A percentile compares a stretch with the other conserved stretches of the same genome.
phyloP scores from a whole-genome alignment of 2,329 filamentous ascomycete genomes.

The Penicillium capsulatum region DNA sequence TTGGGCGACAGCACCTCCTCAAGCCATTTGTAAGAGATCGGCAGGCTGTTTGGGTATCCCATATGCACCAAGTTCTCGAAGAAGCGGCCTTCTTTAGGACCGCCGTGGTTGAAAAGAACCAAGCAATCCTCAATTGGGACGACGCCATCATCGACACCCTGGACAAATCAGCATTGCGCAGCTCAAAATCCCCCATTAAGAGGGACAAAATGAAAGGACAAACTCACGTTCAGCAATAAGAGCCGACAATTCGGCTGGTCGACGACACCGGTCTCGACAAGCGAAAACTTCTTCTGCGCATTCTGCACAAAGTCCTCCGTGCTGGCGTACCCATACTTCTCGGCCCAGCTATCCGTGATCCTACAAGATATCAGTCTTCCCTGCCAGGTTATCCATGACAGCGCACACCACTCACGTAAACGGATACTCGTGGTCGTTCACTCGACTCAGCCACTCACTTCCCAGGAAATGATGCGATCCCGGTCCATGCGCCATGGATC shows the following conservation, averaged over 20 bases:
- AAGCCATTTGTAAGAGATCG: constrained; percentile 38
- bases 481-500: constrained; percentile 60
- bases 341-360: constrained; percentile 53
- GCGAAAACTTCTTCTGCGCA: constrained; percentile 58
- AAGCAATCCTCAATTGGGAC: constrained; percentile 67
- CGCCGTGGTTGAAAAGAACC: constrained; percentile 61
- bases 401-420: constrained; percentile 47
- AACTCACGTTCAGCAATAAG: constrained; percentile 57
- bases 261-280: constrained; percentile 58
- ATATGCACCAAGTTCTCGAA: constrained; percentile 61
- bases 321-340: constrained; percentile 59
- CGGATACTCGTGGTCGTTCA: constrained; percentile 64
- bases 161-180: constrained; percentile 4
- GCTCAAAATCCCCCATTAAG: no score
- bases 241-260: constrained; percentile 54
- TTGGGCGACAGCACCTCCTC: constrained; percentile 27
- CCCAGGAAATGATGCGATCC: constrained; percentile 61
- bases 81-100: constrained; percentile 61
- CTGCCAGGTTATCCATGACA: no score
- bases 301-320: constrained; percentile 54
- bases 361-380: constrained; percentile 26
- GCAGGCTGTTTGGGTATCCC: constrained; percentile 56
- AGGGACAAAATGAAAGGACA: not conserved
- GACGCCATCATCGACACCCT: constrained; percentile 60
- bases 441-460: constrained; percentile 56